Evolutionary conservation across 1,139 yeast species (phyloP).

Genomic region (Hanseniaspora sp.): DNA sequence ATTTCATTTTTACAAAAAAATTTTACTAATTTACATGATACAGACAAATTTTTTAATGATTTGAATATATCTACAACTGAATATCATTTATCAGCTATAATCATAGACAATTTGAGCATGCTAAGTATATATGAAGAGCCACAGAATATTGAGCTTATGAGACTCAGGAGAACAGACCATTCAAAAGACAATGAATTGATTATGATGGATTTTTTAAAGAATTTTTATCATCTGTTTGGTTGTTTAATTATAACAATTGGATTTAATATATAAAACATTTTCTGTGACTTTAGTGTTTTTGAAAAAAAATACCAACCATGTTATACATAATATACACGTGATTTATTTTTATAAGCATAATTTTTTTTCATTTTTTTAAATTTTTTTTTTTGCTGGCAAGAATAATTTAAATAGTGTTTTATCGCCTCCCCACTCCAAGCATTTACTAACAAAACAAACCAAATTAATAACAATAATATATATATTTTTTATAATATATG

Average conservation of each 20-base stretch:
- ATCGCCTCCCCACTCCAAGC: too few relatives aligned
- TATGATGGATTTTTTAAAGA: not conserved
- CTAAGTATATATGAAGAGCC: conserved; percentile 3
- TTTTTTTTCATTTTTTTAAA: too few relatives aligned
- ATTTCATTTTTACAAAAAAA: not conserved
- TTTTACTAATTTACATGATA: not conserved
- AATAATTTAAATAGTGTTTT: too few relatives aligned
- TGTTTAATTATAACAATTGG: conserved; percentile 1
- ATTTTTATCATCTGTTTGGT: not conserved
- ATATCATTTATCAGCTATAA: not conserved
- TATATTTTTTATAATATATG: too few relatives aligned
- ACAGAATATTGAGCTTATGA: conserved; percentile 1
- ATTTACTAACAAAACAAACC: too few relatives aligned
- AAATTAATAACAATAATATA: not conserved
- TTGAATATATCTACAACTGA: not conserved
- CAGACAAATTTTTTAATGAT: not conserved
- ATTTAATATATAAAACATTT: not conserved
- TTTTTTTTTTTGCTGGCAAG: not conserved
- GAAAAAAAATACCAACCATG: too few relatives aligned
- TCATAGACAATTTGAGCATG: conserved; percentile 1
- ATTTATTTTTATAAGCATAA: too few relatives aligned
- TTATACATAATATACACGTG: too few relatives aligned
- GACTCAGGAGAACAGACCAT: not conserved
- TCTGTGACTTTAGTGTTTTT: too few relatives aligned
- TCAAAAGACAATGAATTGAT: not conserved